Conservation (phyloP, 768 basidiomycete species). For the Leccinum ochraceum region DNA sequence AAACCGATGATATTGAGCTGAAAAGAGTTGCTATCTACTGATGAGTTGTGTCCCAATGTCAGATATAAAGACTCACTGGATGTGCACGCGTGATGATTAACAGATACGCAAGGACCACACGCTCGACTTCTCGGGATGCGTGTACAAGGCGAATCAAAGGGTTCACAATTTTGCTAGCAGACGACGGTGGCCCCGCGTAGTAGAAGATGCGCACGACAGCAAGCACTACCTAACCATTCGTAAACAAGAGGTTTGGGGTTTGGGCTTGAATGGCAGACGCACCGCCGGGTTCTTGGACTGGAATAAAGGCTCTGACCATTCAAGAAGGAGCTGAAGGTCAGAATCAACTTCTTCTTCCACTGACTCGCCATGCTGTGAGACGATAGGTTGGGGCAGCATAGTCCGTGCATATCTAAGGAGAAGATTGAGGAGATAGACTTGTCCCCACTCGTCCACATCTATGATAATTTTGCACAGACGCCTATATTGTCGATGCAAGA, state of each 20-base stretch:
- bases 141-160: conserved; percentile 78
- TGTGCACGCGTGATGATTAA: conserved; percentile 59
- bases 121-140: conserved; percentile 68
- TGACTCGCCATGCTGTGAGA: conserved; percentile 31
- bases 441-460: conserved; percentile 97
- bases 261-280: conserved; percentile 25
- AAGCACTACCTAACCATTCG: conserved; percentile 64
- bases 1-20: conserved; percentile 63
- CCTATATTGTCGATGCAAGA: conserved; percentile 87
- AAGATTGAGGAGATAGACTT: conserved; percentile 75
- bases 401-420: conserved; percentile 79
- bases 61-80: conserved; percentile 52
- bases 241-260: neutral
- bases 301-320: conserved; percentile 73
- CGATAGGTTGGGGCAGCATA: conserved; percentile 72
- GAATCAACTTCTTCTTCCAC: conserved; percentile 67
- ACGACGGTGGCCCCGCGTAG: conserved; percentile 64
- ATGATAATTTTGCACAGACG: conserved; percentile 80
- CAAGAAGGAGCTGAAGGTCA: conserved; percentile 76
- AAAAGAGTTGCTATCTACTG: conserved; percentile 47
- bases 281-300: conserved; percentile 89
- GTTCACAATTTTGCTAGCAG: conserved; percentile 55
- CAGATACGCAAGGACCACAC: conserved; percentile 73
- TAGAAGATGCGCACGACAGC: conserved; percentile 74
- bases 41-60: conserved; percentile 1